Conservation (phyloP, 1,284 basidiomycete species). For the Rhodotorula sp. region DNA sequence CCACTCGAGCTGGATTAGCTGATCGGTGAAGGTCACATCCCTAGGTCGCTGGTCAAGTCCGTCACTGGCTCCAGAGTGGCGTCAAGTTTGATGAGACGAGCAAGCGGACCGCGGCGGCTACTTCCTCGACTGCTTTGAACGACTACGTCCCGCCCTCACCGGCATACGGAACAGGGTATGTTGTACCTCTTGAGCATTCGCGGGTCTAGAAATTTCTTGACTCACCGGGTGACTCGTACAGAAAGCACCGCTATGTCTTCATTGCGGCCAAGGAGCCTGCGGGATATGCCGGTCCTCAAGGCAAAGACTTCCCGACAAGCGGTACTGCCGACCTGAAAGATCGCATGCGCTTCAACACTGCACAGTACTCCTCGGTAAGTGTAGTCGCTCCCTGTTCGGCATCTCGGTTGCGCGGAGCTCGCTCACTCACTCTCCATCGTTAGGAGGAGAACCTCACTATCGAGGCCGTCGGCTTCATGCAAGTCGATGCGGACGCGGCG, state of each 20-base stretch:
- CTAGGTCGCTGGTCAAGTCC: slow-evolving; percentile 11
- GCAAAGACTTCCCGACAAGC: slow-evolving; percentile 10
- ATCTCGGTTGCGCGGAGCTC: background rate
- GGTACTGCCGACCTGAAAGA: slow-evolving; percentile 25
- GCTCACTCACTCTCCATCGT: background rate
- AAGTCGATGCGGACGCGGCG: slow-evolving; percentile 8
- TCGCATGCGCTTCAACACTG: slow-evolving; percentile 7
- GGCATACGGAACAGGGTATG: slow-evolving; percentile 5
- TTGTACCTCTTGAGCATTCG: background rate
- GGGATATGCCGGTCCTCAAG: slow-evolving; percentile 6
- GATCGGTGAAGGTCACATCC: no score
- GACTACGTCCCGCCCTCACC: slow-evolving; percentile 19
- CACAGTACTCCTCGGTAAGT: slow-evolving; percentile 12
- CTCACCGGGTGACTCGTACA: background rate
- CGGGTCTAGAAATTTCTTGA: background rate
- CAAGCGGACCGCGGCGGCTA: slow-evolving; percentile 5
- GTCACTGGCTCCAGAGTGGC: slow-evolving; percentile 23
- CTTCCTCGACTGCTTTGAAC: slow-evolving; percentile 7
- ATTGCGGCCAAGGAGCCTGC: slow-evolving; percentile 17
- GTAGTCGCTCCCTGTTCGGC: background rate
- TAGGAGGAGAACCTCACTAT: slow-evolving; percentile 23
- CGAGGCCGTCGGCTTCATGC: slow-evolving; percentile 27
- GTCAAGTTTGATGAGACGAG: slow-evolving; percentile 26
- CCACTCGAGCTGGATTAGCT: background rate
- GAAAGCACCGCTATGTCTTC: slow-evolving; percentile 31